A percentile compares a stretch with the other conserved stretches of the same genome.
Evolutionary conservation across 1,139 yeast genomes (phyloP).

Genomic region (Trichomonascaceae sp.): DNA sequence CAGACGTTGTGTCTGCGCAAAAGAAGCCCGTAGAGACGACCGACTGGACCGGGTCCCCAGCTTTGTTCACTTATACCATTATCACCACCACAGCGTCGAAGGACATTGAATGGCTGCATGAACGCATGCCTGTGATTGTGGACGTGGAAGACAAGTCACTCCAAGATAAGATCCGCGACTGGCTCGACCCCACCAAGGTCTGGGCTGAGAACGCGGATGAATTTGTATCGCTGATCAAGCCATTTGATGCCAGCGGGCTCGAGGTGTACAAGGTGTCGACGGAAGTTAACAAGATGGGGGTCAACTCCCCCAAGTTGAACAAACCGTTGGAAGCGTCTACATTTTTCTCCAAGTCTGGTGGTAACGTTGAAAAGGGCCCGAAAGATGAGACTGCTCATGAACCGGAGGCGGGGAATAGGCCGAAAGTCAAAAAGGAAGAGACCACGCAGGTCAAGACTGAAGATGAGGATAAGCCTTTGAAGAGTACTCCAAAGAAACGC

Average conservation of each 20-base stretch:
- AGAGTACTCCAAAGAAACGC: too few species aligned
- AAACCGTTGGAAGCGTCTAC: constrained; percentile 24
- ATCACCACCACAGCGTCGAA: constrained; percentile 59
- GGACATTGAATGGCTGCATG: constrained; percentile 56
- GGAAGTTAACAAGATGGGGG: constrained; percentile 51
- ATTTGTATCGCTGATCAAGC: constrained; percentile 8
- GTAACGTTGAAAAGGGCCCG: constrained; percentile 3
- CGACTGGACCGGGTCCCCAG: too few species aligned
- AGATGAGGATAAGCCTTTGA: too few species aligned
- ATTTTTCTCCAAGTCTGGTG: constrained; percentile 5
- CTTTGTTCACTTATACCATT: constrained; percentile 48
- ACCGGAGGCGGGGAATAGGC: neutral
- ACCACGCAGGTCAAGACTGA: neutral
- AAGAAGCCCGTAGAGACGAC: too few species aligned
- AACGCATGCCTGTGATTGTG: constrained; percentile 63
- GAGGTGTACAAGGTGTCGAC: constrained; percentile 43
- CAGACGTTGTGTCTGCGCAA: too few species aligned
- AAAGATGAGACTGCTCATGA: neutral
- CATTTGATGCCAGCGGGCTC: constrained; percentile 20
- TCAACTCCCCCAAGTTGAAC: constrained; percentile 36
- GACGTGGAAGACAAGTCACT: constrained; percentile 43
- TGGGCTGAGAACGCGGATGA: constrained; percentile 26
- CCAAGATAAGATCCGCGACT: constrained; percentile 40
- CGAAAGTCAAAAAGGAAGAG: constrained; percentile 1
- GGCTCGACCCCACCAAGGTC: constrained; percentile 41